Evolutionary conservation across 176 grass and related monocot species (phyloP).

Genomic region (Musa beccarii): DNA sequence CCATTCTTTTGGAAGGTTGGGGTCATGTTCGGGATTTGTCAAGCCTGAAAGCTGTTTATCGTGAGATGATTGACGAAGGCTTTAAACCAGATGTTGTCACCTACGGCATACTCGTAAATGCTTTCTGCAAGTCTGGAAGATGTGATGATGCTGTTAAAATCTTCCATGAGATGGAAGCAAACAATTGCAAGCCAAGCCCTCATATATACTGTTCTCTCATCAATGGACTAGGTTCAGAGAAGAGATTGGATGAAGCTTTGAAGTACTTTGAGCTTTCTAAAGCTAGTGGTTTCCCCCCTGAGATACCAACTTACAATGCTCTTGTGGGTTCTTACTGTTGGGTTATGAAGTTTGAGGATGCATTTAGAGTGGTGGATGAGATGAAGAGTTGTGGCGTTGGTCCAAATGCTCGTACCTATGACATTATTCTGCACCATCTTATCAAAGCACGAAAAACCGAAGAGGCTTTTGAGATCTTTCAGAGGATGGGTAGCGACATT

Average conservation of each 20-base stretch:
- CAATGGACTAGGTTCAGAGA: constrained; percentile 45
- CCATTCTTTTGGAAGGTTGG: constrained; percentile 38
- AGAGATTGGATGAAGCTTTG: constrained; percentile 50
- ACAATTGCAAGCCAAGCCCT: constrained; percentile 51
- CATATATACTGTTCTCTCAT: constrained; percentile 69
- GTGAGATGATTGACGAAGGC: constrained; percentile 49
- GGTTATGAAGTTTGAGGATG: constrained; percentile 44
- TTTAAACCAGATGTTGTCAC: constrained; percentile 46
- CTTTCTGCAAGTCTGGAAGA: constrained; percentile 47
- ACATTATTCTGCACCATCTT: constrained; percentile 54
- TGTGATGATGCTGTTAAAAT: constrained; percentile 67
- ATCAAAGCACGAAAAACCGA: constrained; percentile 43
- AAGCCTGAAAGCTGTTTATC: constrained; percentile 29
- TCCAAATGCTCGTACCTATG: constrained; percentile 49
- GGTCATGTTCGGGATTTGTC: constrained; percentile 18
- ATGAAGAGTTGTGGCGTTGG: constrained; percentile 51
- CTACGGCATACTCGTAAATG: constrained; percentile 51
- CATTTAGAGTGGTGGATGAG: constrained; percentile 52
- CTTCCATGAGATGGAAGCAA: constrained; percentile 44
- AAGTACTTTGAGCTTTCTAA: constrained; percentile 60
- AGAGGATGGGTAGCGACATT: constrained; percentile 28
- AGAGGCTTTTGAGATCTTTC: constrained; percentile 44
- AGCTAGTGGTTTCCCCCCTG: constrained; percentile 45
- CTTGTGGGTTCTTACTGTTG: constrained; percentile 55
- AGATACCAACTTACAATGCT: constrained; percentile 62